These are phyloP conservation scores for Boletus vinaceobasis DNA, from an alignment of 768 basidiomycete genomes.

Conservation along the genomic window DNA sequence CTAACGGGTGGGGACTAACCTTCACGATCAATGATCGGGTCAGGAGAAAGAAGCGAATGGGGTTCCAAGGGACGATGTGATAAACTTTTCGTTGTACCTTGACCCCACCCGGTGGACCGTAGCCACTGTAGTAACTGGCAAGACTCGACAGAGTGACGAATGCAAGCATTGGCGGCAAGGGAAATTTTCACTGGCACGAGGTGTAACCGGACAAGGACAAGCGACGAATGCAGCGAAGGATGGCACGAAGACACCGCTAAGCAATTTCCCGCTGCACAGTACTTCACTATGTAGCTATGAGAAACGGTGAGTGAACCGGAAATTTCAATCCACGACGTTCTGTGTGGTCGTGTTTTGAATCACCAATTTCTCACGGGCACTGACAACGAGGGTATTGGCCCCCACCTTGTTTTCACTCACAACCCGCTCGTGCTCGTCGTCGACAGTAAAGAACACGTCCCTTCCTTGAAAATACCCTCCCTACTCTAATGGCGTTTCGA, in stretches of 20 bases:
- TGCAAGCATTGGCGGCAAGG: not conserved
- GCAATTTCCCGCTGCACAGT: not conserved
- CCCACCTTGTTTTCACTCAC: not conserved
- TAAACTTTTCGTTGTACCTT: slow-evolving; percentile 3
- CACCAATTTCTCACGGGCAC: not conserved
- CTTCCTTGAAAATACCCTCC: slow-evolving; percentile 27
- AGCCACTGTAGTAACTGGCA: not conserved
- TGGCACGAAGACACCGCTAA: not conserved
- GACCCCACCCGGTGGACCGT: not conserved
- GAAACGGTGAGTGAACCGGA: not conserved
- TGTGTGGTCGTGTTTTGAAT: slow-evolving; percentile 13
- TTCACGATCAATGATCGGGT: not conserved
- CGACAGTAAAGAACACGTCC: slow-evolving; percentile 13
- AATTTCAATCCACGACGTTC: not conserved
- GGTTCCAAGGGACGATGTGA: slow-evolving; percentile 9
- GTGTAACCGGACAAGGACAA: not conserved
- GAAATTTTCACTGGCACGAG: not conserved
- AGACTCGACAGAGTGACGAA: no score
- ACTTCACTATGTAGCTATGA: no score
- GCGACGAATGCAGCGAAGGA: not conserved
- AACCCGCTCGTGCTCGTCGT: not conserved
- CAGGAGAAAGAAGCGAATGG: not conserved
- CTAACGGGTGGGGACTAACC: not conserved
- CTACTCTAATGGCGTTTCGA: slow-evolving; percentile 41
- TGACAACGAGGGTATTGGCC: not conserved